Base-by-base conservation (phyloP, 164 flowering plant genomes). In the Aristolochia contorta region DNA sequence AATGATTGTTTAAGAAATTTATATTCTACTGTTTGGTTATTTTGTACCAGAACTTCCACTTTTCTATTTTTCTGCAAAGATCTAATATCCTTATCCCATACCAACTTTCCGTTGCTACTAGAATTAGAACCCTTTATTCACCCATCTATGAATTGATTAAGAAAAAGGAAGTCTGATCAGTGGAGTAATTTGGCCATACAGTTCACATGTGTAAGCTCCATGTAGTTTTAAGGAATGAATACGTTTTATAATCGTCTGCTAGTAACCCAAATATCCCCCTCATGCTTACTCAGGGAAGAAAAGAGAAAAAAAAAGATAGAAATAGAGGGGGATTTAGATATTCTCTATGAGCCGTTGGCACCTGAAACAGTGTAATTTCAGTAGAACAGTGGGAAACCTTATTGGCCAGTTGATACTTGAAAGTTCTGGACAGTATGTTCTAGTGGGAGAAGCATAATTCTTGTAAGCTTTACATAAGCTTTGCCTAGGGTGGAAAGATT, bases 11-110 rank as follows among this genome's bases (percentile, higher is more conserved):
- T 20, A 5, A 22, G 12, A n/a, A 33, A 24, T 46, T 63, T 46
- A 62, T 62, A 62, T 62, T 62, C 65, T 22, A 41, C 41, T 53
- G 48, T 62, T 59, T 41, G 15, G 33, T 16, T 53, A 47, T 54
- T 59, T 41, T 21, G 33, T 32, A 19, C 59, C 19, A 49, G 22
- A 18, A 20, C 20, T 30, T 23, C 0, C n/a, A 16, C 24, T 13
- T 48, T 32, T 37, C 47, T 4, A 60, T 21, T 13, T 16, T 51
- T 51, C 12, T 51, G 19, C 47, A 37, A 54, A 53, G 19, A 4
- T 16, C 32, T 21, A 48, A 62, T 53, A 20, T 55, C 19, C 43
- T 16, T 30, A 20, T 22, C 2, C 16, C 45, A 12, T 47, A 49
- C 47, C 52, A 30, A 51, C 57, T 51, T 61, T 61, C 37, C 64